These are phyloP conservation scores for Phytophthora sojae DNA, from an alignment of 352 stramenopile genomes.

Conservation along the genomic window DNA sequence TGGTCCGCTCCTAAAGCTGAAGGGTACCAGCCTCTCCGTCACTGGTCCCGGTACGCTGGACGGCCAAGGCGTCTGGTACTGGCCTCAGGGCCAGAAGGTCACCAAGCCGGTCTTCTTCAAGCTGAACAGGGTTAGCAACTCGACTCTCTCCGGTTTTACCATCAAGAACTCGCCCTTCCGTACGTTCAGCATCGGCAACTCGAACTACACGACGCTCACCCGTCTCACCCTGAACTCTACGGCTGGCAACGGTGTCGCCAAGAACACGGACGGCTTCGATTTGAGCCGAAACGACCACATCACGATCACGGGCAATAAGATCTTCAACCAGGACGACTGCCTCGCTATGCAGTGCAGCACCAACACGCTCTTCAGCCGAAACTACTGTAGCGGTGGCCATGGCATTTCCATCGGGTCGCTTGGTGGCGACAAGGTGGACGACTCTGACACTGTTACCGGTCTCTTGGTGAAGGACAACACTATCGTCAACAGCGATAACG, in stretches of 20 bases:
- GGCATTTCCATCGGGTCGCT: slow-evolving; percentile 33
- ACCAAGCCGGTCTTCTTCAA: slow-evolving; percentile 44
- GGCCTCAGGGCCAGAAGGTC: slow-evolving; percentile 36
- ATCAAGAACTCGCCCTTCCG: slow-evolving; percentile 43
- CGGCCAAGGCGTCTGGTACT: slow-evolving; percentile 48
- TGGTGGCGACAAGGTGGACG: slow-evolving; percentile 7
- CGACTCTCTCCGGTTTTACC: slow-evolving; percentile 43
- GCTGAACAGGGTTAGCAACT: slow-evolving; percentile 26
- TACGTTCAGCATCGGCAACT: slow-evolving; percentile 42
- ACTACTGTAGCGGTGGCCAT: slow-evolving; percentile 25
- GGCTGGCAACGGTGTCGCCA: slow-evolving; percentile 14
- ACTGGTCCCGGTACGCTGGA: slow-evolving; percentile 40
- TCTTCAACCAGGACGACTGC: slow-evolving; percentile 27
- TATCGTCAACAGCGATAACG: slow-evolving; percentile 36
- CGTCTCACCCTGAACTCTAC: slow-evolving; percentile 28
- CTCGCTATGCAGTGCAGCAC: slow-evolving; percentile 21
- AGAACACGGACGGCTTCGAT: too few species aligned
- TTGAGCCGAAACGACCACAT: slow-evolving; percentile 21
- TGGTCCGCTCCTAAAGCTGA: slow-evolving; percentile 39
- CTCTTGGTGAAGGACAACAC: slow-evolving; percentile 29
- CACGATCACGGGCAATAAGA: slow-evolving; percentile 15
- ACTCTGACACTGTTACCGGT: slow-evolving; percentile 20
- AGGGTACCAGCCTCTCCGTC: slow-evolving; percentile 33
- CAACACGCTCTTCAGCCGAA: slow-evolving; percentile 22
- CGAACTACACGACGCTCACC: slow-evolving; percentile 24